These are phyloP conservation scores for Lentinula edodes DNA, from an alignment of 768 basidiomycete genomes.

Conservation along the genomic window DNA sequence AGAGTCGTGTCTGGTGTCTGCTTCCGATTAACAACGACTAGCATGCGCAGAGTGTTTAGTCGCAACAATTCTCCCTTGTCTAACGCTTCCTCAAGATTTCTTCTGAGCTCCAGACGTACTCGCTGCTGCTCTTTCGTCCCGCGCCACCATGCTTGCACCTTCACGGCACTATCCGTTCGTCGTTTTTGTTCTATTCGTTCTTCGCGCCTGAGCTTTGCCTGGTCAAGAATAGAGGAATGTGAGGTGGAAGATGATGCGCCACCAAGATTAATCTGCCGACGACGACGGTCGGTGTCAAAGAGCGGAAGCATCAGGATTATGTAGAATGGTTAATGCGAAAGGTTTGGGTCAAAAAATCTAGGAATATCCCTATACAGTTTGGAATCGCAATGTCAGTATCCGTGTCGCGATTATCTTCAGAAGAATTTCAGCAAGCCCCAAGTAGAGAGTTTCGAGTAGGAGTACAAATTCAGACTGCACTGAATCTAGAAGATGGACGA, in stretches of 20 bases:
- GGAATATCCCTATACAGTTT: too few species aligned
- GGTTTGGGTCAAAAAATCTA: not conserved
- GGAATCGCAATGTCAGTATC: too few species aligned
- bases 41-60: conserved; percentile 55
- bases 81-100: conserved; percentile 46
- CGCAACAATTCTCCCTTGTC: conserved; percentile 18
- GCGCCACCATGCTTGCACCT: conserved; percentile 70
- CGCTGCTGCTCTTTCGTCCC: conserved; percentile 36
- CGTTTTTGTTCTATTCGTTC: conserved; percentile 53
- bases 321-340: not conserved
- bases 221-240: conserved; percentile 52
- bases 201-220: conserved; percentile 53
- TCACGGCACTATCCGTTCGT: conserved; percentile 51
- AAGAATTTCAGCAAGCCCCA: too few species aligned
- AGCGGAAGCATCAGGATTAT: not conserved
- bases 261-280: conserved; percentile 73
- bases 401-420: too few species aligned
- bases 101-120: conserved; percentile 40
- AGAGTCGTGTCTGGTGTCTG: conserved; percentile 22
- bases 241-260: conserved; percentile 49
- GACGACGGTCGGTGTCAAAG: conserved; percentile 32
- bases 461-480: too few species aligned
- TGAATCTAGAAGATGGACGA: not conserved
- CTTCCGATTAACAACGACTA: conserved; percentile 51
- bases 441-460: too few species aligned